Evolutionary conservation across 768 basidiomycete genomes (phyloP).

Genomic region (Hydnomerulius pinastri): DNA sequence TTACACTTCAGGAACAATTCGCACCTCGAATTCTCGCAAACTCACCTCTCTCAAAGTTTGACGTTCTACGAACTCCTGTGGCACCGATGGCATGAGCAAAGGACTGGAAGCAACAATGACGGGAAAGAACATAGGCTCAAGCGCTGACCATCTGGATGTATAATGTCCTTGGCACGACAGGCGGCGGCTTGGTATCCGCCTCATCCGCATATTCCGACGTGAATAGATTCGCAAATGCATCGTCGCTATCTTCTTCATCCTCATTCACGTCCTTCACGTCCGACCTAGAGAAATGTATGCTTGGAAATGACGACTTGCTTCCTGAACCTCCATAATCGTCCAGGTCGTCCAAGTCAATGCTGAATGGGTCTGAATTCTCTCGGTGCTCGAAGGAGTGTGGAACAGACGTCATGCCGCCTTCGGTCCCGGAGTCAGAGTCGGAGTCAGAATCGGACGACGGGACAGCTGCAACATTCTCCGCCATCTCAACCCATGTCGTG

Average conservation of each 20-base stretch:
- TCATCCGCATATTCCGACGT: constrained; percentile 37
- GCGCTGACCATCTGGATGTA: constrained; percentile 90
- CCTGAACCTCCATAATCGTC: constrained; percentile 57
- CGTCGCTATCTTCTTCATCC: constrained; percentile 46
- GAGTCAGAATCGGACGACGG: constrained; percentile 48
- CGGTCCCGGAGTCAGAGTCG: constrained; percentile 37
- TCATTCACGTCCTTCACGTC: constrained; percentile 40
- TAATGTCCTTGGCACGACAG: constrained; percentile 53
- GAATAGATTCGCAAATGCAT: constrained; percentile 40
- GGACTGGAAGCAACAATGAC: not conserved
- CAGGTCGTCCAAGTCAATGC: constrained; percentile 61
- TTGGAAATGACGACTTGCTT: constrained; percentile 70
- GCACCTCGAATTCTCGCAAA: not conserved
- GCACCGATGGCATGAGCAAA: not conserved
- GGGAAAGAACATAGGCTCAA: not conserved
- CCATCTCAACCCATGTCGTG: constrained; percentile 86
- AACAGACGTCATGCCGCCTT: constrained; percentile 58
- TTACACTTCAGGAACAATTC: not conserved
- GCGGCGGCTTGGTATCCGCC: constrained; percentile 28
- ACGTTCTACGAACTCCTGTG: constrained; percentile 86
- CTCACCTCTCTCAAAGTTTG: constrained; percentile 85
- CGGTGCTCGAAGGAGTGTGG: constrained; percentile 44
- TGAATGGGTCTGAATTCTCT: constrained; percentile 59
- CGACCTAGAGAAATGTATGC: constrained; percentile 75
- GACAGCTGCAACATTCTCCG: constrained; percentile 51